Conservation (phyloP, 2,329 filamentous ascomycete species). For the Arthrobotrys sinensis region DNA sequence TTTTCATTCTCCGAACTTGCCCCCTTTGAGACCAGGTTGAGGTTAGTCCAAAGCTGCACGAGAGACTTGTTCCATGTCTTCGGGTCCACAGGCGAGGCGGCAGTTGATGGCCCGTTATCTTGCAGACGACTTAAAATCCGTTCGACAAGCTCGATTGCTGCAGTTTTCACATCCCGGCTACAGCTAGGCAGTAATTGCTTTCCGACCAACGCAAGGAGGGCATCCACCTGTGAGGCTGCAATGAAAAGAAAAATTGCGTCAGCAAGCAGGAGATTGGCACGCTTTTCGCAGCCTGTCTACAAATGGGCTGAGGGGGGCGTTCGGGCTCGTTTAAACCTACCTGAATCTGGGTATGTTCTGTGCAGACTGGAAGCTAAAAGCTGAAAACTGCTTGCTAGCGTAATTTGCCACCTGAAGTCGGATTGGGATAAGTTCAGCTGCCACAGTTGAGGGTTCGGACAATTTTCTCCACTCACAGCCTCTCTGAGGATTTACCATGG, state of each 20-base stretch:
- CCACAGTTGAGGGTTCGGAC: constrained; percentile 47
- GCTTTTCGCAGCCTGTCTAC: constrained; percentile 12
- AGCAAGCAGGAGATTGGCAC: constrained; percentile 46
- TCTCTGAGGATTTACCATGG: constrained; percentile 68
- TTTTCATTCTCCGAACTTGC: constrained; percentile 61
- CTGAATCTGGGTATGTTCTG: constrained; percentile 53
- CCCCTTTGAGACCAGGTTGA: constrained; percentile 59
- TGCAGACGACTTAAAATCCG: constrained; percentile 59
- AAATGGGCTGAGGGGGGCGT: constrained; percentile 43
- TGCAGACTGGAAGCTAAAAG: constrained; percentile 60
- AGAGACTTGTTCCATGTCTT: constrained; percentile 61
- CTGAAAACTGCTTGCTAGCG: constrained; percentile 62
- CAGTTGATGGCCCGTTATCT: constrained; percentile 59
- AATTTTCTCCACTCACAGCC: constrained; percentile 64
- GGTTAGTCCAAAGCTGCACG: constrained; percentile 60
- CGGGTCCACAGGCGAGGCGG: constrained; percentile 61
- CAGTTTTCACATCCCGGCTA: constrained; percentile 57
- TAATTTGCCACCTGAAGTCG: constrained; percentile 62
- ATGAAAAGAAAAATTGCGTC: constrained; percentile 53
- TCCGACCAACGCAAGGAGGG: constrained; percentile 53
- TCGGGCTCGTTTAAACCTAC: constrained; percentile 53
- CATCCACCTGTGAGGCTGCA: constrained; percentile 58
- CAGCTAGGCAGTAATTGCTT: constrained; percentile 61
- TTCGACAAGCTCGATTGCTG: constrained; percentile 58
- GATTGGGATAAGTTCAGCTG: constrained; percentile 55